A percentile compares a stretch with the other conserved stretches of the same genome.
These are phyloP conservation scores for Cystofilobasidium capitatum DNA, from an alignment of 768 basidiomycete species.

Conservation along the genomic window DNA sequence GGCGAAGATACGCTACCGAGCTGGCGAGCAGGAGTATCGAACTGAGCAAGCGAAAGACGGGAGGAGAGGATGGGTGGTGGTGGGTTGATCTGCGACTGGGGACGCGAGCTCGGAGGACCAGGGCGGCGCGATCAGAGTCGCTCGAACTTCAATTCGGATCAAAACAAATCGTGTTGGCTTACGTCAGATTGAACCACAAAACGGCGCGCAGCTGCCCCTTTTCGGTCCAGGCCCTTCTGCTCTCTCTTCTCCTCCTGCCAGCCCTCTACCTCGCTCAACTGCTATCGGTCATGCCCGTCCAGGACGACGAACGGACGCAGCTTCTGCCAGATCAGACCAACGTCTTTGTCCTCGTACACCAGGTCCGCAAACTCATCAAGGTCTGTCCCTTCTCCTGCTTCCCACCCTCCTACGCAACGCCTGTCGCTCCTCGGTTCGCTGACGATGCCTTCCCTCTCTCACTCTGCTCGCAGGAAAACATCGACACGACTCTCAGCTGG, in stretches of 20 bases:
- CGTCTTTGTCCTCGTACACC: conserved; percentile 9
- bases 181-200: too few relatives aligned
- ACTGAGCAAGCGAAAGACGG: not conserved
- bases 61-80: not conserved
- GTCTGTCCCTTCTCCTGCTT: not conserved
- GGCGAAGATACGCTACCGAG: not conserved
- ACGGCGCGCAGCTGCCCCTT: too few relatives aligned
- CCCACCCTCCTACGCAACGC: not conserved
- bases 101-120: not conserved
- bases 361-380: not conserved
- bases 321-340: conserved; percentile 11
- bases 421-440: not conserved
- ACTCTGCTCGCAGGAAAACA: not conserved
- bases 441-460: not conserved
- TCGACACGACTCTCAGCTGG: conserved; percentile 20
- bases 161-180: too few relatives aligned
- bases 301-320: conserved; percentile 10
- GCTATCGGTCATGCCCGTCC: too few relatives aligned
- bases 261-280: too few relatives aligned
- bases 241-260: too few relatives aligned
- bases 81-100: not conserved
- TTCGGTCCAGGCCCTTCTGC: too few relatives aligned
- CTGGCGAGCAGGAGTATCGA: not conserved
- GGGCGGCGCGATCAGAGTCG: conserved; percentile 5
- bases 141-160: too few relatives aligned